phyloP scores from a whole-genome alignment of 1,139 yeast species.

The Sugiyamaella xylanicola region DNA sequence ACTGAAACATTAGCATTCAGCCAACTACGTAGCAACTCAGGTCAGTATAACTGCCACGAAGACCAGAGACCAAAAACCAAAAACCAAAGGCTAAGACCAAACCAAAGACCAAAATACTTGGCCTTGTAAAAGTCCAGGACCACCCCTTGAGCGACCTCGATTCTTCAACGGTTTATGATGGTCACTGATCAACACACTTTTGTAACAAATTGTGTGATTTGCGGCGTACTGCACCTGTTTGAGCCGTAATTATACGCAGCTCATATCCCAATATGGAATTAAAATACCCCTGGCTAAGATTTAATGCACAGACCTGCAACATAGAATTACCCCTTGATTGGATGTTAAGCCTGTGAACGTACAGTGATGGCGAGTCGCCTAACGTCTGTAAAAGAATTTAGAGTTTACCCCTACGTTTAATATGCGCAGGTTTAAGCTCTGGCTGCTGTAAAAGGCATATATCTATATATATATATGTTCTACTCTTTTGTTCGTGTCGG shows the following conservation, averaged over 20 bases:
- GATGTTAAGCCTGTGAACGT: not conserved
- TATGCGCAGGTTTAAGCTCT: not conserved
- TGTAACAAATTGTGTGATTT: not conserved
- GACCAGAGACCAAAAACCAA: too few relatives aligned
- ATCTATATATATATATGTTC: not conserved
- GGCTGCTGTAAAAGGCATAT: not conserved
- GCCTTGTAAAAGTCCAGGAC: too few relatives aligned
- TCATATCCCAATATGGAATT: not conserved
- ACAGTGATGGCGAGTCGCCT: not conserved
- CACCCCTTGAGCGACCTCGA: too few relatives aligned
- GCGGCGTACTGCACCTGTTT: not conserved
- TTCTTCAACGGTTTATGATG: too few relatives aligned
- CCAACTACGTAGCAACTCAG: too few relatives aligned
- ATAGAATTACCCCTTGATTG: not conserved
- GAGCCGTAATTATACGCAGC: not conserved
- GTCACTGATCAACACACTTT: not conserved
- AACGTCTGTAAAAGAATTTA: not conserved
- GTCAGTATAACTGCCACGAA: too few relatives aligned
- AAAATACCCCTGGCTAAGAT: not conserved
- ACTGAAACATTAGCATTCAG: too few relatives aligned
- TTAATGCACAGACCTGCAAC: conserved; percentile 1
- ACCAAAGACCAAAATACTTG: too few relatives aligned
- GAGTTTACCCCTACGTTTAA: conserved; percentile 1
- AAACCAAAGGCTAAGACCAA: too few relatives aligned
- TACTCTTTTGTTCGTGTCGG: not conserved